phyloP scores from a whole-genome alignment of 2,329 filamentous ascomycete species.

The Gnomoniopsis smithogilvyi region DNA sequence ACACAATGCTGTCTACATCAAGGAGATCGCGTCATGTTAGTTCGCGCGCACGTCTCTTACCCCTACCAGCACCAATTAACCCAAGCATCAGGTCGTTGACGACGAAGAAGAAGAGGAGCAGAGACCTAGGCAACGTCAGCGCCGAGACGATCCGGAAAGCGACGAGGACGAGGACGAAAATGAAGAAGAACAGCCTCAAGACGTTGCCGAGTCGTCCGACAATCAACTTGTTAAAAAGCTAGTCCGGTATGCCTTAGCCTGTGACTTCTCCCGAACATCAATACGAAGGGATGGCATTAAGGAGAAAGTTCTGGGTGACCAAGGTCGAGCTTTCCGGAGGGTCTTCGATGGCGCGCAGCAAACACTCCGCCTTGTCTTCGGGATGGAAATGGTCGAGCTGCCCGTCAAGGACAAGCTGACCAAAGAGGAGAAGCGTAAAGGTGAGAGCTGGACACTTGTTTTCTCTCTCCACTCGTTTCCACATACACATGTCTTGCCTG shows the following conservation, averaged over 20 bases:
- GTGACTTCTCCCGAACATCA: constrained; percentile 59
- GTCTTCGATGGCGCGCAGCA: constrained; percentile 77
- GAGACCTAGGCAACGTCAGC: constrained; percentile 37
- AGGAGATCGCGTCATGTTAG: constrained; percentile 17
- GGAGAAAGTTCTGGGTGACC: constrained; percentile 70
- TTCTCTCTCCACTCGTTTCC: background rate
- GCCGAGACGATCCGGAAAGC: constrained; percentile 29
- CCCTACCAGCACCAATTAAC: background rate
- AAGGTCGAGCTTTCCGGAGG: constrained; percentile 66
- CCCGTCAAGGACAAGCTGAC: constrained; percentile 79
- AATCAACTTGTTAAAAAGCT: constrained; percentile 60
- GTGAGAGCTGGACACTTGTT: constrained; percentile 36
- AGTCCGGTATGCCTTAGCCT: constrained; percentile 66
- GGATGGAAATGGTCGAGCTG: constrained; percentile 89
- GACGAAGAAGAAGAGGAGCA: constrained; percentile 40
- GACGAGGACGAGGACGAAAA: constrained; percentile 32
- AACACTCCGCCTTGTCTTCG: constrained; percentile 69
- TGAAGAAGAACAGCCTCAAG: constrained; percentile 25
- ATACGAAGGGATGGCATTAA: constrained; percentile 61
- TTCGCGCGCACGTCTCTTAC: background rate
- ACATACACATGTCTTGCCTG: background rate
- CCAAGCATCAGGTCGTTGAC: background rate
- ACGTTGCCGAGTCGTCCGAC: constrained; percentile 40
- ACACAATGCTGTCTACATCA: constrained; percentile 8
- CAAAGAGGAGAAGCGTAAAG: constrained; percentile 72